These are phyloP conservation scores for Poa pratensis DNA, from an alignment of 176 grass and related monocot genomes.

Conservation along the genomic window DNA sequence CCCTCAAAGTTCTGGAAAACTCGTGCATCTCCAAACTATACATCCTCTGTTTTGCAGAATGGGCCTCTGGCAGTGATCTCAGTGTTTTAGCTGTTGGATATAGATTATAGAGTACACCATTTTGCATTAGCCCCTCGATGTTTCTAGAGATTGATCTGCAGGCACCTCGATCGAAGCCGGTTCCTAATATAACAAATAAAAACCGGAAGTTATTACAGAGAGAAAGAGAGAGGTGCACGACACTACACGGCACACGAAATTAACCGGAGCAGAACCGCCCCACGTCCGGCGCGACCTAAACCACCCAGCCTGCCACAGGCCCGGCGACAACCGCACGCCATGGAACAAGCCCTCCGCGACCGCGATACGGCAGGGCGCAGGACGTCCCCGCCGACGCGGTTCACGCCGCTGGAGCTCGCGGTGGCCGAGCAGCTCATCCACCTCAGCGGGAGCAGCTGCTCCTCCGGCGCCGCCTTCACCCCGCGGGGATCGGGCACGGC, in stretches of 20 bases:
- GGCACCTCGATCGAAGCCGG: neutral
- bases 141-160: neutral
- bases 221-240: neutral
- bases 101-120: no score
- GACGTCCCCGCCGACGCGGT: neutral
- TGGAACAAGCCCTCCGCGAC: neutral
- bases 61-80: neutral
- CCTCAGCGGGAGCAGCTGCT: constrained; percentile 75
- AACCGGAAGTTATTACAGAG: neutral
- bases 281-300: neutral
- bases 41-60: neutral
- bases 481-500: neutral
- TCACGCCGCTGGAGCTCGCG: constrained; percentile 67
- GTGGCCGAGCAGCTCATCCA: constrained; percentile 80
- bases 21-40: neutral
- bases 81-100: no score
- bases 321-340: neutral
- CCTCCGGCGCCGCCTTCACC: constrained; percentile 17
- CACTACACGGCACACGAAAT: constrained; percentile 23
- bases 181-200: no score
- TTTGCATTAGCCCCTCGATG: neutral
- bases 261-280: neutral
- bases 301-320: neutral
- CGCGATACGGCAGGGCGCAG: neutral
- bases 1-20: neutral